A percentile compares a stretch with the other conserved stretches of the same genome.
Evolutionary conservation across 2,329 filamentous ascomycete genomes (phyloP).

Genomic region (Epichloe sp.): DNA sequence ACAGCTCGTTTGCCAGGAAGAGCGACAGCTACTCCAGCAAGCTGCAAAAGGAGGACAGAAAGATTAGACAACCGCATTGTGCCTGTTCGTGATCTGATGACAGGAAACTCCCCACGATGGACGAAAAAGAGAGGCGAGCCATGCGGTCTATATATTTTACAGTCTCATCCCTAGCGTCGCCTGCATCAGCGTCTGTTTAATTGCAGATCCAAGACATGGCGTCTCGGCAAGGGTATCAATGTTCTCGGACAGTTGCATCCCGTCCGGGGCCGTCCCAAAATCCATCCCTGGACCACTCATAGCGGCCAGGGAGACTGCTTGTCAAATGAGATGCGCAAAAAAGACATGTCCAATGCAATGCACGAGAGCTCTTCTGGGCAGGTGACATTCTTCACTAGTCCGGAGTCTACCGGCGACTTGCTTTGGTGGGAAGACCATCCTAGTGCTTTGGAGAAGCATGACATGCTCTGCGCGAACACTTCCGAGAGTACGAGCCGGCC

Average conservation of each 20-base stretch:
- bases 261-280: not conserved
- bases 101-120: not conserved
- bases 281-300: not conserved
- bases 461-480: not conserved
- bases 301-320: not conserved
- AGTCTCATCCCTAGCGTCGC: not conserved
- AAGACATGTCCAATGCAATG: not conserved
- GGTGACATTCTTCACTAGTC: constrained; percentile 2
- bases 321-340: not conserved
- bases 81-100: not conserved
- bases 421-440: not conserved
- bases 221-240: not conserved
- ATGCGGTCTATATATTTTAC: not conserved
- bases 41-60: constrained; percentile 5
- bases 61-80: constrained; percentile 8
- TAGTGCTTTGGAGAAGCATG: not conserved
- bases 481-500: not conserved
- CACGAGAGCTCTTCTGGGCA: constrained; percentile 3
- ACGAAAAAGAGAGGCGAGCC: not conserved
- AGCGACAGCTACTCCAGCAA: constrained; percentile 4
- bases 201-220: constrained; percentile 5
- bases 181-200: not conserved
- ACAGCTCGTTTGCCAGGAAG: constrained; percentile 3
- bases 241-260: not conserved
- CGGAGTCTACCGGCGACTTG: not conserved